These are phyloP conservation scores for Drechmeria coniospora DNA, from an alignment of 2,329 filamentous ascomycete genomes.

Conservation along the genomic window DNA sequence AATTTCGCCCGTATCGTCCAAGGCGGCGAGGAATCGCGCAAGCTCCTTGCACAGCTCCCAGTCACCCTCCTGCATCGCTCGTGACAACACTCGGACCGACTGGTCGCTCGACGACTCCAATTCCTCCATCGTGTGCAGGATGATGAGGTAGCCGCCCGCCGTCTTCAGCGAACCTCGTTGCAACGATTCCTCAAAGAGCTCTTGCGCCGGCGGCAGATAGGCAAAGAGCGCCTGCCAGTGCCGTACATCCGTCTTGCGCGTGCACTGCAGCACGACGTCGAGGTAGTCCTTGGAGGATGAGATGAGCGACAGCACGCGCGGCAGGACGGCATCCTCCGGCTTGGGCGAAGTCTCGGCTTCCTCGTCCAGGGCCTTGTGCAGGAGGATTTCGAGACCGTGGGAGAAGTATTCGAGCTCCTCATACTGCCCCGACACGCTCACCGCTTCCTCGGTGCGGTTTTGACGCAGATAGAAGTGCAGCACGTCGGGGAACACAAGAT, in stretches of 20 bases:
- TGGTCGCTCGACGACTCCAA: constrained; percentile 56
- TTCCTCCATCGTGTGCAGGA: constrained; percentile 72
- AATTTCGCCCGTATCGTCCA: constrained; percentile 75
- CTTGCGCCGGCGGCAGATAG: constrained; percentile 76
- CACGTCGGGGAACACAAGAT: constrained; percentile 81
- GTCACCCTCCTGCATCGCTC: constrained; percentile 71
- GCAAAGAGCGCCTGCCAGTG: constrained; percentile 91
- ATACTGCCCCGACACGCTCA: constrained; percentile 72
- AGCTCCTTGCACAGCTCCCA: constrained; percentile 95
- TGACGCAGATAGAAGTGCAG: constrained; percentile 64
- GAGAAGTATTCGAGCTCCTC: constrained; percentile 80
- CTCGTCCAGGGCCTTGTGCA: constrained; percentile 88
- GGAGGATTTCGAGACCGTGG: constrained; percentile 78
- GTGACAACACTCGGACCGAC: constrained; percentile 63
- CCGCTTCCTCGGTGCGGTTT: constrained; percentile 64
- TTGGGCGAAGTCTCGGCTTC: constrained; percentile 63
- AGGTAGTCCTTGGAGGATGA: constrained; percentile 75
- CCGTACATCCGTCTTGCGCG: constrained; percentile 86
- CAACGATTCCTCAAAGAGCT: constrained; percentile 86
- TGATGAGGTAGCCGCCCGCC: constrained; percentile 87
- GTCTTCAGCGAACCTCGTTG: constrained; percentile 80
- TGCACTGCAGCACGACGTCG: constrained; percentile 92
- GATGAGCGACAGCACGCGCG: constrained; percentile 45
- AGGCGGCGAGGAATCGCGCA: constrained; percentile 82
- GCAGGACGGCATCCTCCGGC: constrained; percentile 48